phyloP scores from a whole-genome alignment of 2,329 filamentous ascomycete species.

The Diaporthe humulicola region DNA sequence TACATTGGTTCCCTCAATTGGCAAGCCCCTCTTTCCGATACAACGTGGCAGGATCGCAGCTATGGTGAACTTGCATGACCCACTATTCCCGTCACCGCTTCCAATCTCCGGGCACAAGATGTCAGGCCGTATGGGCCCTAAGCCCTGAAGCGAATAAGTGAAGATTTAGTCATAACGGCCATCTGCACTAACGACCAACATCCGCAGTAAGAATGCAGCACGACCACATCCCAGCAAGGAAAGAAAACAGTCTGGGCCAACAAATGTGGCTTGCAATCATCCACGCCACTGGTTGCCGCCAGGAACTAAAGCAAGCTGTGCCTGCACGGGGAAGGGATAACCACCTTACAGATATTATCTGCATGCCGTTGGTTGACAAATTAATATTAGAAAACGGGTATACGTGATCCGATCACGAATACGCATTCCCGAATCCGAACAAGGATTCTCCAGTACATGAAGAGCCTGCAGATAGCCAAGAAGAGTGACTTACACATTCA shows the following conservation, averaged over 20 bases:
- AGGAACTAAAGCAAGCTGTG: not conserved
- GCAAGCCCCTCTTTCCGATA: not conserved
- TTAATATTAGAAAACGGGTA: not conserved
- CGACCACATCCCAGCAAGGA: not conserved
- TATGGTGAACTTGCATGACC: not conserved
- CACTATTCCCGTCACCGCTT: not conserved
- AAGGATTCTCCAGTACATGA: not conserved
- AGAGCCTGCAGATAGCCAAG: not conserved
- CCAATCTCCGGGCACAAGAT: not conserved
- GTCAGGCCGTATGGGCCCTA: not conserved
- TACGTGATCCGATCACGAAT: not conserved
- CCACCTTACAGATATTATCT: not conserved
- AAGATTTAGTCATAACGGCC: not conserved
- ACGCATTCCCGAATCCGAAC: not conserved
- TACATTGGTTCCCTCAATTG: not conserved
- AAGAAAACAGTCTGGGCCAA: not conserved
- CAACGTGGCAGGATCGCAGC: not conserved
- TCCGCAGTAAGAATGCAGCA: not conserved
- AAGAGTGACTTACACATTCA: too few relatives aligned
- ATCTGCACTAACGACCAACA: slow-evolving; percentile 1
- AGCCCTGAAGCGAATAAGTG: not conserved
- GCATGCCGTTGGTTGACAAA: not conserved
- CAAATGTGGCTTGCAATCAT: not conserved
- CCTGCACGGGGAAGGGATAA: not conserved
- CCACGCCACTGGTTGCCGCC: not conserved